Base-by-base conservation (phyloP, 345 rosid genomes). In the Microcos paniculata region DNA sequence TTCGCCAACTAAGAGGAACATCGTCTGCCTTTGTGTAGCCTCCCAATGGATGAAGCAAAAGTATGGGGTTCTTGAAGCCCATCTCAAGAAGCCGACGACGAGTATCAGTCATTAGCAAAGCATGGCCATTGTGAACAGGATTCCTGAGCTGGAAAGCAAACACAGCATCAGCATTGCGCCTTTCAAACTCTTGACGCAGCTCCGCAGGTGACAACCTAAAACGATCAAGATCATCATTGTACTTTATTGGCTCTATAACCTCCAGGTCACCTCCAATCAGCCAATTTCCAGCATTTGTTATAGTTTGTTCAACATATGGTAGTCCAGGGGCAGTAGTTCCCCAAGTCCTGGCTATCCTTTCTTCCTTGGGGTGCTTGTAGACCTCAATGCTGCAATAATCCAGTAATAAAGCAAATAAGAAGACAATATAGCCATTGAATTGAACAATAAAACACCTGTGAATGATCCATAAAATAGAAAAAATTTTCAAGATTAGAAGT, bases 111-210 rank as follows among this genome's bases (percentile, higher is more conserved):
- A 96, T 96, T 75, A 96, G 85, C 40, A 96, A 82, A 57, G 99
- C 99, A 66, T 96, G 99, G 52, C 99, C 99, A 77, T 96, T 96
- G 75, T 96, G 99, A 23, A 96, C 99, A 19, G 99, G 99, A 79
- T 96, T 96, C 80, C 99, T 90, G 24, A 96, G 91, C 91, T 96
- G 99, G 85, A 96, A 96, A 76, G 99, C 99, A 83, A 96, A 96
- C 19, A 96, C 97, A 30, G 99, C 99, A 85, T 96, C 99, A 0
- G 99, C 98, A 26, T 90, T 86, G 78, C 99, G 92, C 86, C 76
- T 91, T 14, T 86, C 84, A 23, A 96, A 82, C 87, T 96, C 97
- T 71, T 88, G 77, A 4, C 97, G 91, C 53, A 96, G 92, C 75
- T 91, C 84, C 14, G 92, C 86, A 45, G 99, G 99, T 1, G 99